Conservation (phyloP, 1,139 yeast genomes). For the Yamadazyma friedrichii region DNA sequence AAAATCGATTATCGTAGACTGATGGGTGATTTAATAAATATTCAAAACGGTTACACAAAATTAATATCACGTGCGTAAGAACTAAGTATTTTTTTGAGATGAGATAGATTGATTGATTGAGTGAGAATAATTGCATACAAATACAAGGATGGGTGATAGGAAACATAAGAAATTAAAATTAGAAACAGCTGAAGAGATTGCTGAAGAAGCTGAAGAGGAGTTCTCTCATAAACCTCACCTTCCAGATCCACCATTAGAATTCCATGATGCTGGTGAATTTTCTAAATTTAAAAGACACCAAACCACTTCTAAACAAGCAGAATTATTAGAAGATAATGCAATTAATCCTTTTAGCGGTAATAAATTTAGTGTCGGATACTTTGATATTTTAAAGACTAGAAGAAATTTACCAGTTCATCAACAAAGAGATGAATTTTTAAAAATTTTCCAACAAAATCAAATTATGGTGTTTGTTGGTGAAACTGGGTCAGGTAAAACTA, state of each 20-base stretch:
- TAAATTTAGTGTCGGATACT: slow-evolving; percentile 60
- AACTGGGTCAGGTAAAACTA: slow-evolving; percentile 97
- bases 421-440: slow-evolving; percentile 84
- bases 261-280: slow-evolving; percentile 58
- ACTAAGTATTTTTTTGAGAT: background rate
- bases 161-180: slow-evolving; percentile 14
- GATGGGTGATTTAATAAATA: no score
- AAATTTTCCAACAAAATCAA: slow-evolving; percentile 81
- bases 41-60: no score
- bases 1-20: no score
- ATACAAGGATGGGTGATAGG: slow-evolving; percentile 7
- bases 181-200: slow-evolving; percentile 13
- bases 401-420: slow-evolving; percentile 92
- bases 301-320: slow-evolving; percentile 75
- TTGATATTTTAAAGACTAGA: slow-evolving; percentile 73
- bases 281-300: slow-evolving; percentile 54
- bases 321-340: slow-evolving; percentile 58
- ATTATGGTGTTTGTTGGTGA: slow-evolving; percentile 98
- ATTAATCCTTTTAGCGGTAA: slow-evolving; percentile 79
- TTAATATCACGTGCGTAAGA: background rate
- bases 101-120: background rate
- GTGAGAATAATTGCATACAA: background rate
- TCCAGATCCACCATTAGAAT: slow-evolving; percentile 3
- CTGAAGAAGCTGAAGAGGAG: slow-evolving; percentile 9
- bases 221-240: slow-evolving; percentile 3